Base-by-base conservation (phyloP, 2,329 filamentous ascomycete species). In the Arthrobotrys megalospora region DNA sequence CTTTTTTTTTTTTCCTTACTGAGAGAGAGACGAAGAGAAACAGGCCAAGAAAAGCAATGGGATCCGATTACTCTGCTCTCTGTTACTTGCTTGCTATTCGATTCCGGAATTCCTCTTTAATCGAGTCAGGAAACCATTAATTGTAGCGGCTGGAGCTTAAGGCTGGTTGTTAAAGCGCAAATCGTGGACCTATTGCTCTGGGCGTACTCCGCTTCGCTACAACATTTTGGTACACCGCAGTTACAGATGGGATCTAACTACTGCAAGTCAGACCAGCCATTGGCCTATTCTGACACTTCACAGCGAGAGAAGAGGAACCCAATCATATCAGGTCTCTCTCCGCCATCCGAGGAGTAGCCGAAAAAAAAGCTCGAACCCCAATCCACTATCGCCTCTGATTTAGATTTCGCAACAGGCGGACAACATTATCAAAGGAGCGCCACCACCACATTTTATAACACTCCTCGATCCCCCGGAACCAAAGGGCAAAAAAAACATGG, bases 361-460 rank as follows among this genome's bases (percentile, higher is more conserved):
- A 48, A 8, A 8, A 48, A 48, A 19, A 48, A 38, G 45, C n/a
- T 45, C n/a, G 41, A 11, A 16, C 41, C 41, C 41, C 11, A 19
- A 36, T 14, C 32, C 53, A 24, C 43, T 14, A 62, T 62, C 12
- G 14, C 19, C 34, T 21, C 24, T 50, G 2, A 24, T 50, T 50
- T 52, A 8, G 24, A 24, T 43, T 41, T 60, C 53, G 36, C 53
- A 60, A 55, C 52, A 52, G 28, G 12, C 14, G 12, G 16, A 1
- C 5, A 48, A 24, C 10, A 14, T 52, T 8, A 55, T 1, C 6
- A 36, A 14, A 21, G 16, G 11, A 41, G 16, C 32, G 32, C 53
- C 53, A 36, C 65, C 50, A 55, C 68, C 68, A 71, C 68, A 16
- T 53, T 66, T 58, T 72, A 65, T 47, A 72, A 58, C 38, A 65